Percentiles rank a stretch among this genome's conserved stretches.
phyloP scores from a whole-genome alignment of 1,284 basidiomycete species.

The Ustilago sp. region DNA sequence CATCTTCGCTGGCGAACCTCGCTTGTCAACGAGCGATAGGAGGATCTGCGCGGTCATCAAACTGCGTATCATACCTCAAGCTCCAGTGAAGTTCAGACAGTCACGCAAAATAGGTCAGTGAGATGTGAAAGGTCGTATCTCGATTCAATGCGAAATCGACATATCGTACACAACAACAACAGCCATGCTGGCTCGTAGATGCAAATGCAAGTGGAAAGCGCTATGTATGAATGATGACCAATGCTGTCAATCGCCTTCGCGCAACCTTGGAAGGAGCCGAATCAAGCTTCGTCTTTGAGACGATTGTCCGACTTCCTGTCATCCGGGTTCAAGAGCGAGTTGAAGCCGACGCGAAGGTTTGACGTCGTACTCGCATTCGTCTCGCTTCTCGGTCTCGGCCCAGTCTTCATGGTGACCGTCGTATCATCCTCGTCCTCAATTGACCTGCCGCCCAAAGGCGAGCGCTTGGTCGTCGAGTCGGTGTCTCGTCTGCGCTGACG shows the following conservation, averaged over 20 bases:
- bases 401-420: conserved; percentile 38
- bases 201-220: background rate
- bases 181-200: background rate
- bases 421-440: conserved; percentile 42
- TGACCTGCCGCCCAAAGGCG: conserved; percentile 11
- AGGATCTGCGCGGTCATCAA: background rate
- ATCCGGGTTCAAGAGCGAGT: conserved; percentile 43
- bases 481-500: conserved; percentile 8
- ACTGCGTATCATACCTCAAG: too few species aligned
- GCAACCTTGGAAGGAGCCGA: background rate
- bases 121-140: background rate
- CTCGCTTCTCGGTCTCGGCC: conserved; percentile 26
- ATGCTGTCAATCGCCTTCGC: background rate
- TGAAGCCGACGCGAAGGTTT: conserved; percentile 36
- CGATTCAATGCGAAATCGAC: background rate
- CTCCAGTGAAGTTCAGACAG: background rate
- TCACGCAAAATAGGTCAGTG: background rate
- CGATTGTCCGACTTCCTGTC: conserved; percentile 12
- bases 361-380: conserved; percentile 37
- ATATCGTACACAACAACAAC: conserved; percentile 1
- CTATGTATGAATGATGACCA: background rate
- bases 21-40: background rate
- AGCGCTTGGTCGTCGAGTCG: conserved; percentile 8
- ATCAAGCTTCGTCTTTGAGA: conserved; percentile 30
- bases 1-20: background rate